Base-by-base conservation (phyloP, 2,329 filamentous ascomycete species). In the Sphaceloma murrayae region DNA sequence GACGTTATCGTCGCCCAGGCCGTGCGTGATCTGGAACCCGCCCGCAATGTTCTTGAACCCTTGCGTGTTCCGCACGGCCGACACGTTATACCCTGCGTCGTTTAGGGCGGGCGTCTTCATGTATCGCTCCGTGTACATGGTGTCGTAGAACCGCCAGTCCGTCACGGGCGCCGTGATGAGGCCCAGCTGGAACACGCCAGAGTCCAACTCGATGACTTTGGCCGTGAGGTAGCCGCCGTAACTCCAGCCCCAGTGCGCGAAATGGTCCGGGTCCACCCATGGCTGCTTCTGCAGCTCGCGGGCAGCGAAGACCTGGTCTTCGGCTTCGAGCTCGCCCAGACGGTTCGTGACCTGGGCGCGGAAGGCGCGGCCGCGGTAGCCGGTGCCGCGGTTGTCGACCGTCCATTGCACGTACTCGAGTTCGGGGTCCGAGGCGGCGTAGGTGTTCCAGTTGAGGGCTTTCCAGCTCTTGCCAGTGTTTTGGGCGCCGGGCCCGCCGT, bases 81-180 rank as follows among this genome's bases (percentile, higher is more conserved):
- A 75, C 42, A 67, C 65, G 46, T 72, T 70, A 62, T 84, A 84
- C 21, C 78, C 78, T 0, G 60, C 72, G 0, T 61, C 62, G 54
- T 83, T 83, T 30, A 63, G 60, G 2, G 64, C 61, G 1, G 71
- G 67, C 1, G 68, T 74, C 62, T 82, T 81, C 79, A 84, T 83
- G 63, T 81, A 84, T 8, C 80, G 72, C 59, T 84, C 80, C 0
- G 80, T 82, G 58, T 82, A 84, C 67, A 83, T 74, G 45, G 69
- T 73, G 58, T 84, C 78, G 59, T 84, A 84, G 63, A 83, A 77
- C 1, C 78, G 71, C 76, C 77, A 83, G 61, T 84, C 80, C 2
- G 68, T 69, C 0, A 83, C 78, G 0, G 79, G 79, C 0, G 79
- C 79, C 0, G 76, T 77, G 52, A 80, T 77, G 7, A 82, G 59